These are phyloP conservation scores for Symbiodinium pilosum DNA, from an alignment of 73 alveolate genomes.

Conservation along the genomic window DNA sequence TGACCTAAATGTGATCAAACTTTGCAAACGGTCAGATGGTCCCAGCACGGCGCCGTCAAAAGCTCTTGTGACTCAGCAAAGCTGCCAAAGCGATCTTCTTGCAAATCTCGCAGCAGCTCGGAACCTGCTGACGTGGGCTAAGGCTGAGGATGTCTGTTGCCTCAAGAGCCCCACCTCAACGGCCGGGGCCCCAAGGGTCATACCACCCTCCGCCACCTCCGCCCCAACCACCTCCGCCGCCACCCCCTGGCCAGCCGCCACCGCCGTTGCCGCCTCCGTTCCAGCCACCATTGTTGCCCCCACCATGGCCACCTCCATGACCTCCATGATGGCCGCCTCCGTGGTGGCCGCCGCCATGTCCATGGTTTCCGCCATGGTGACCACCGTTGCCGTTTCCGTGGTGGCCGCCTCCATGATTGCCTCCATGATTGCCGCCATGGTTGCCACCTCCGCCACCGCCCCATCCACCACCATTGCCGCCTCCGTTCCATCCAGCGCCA, in stretches of 20 bases:
- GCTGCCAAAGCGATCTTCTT: conserved; percentile 36
- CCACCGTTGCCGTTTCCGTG: background rate
- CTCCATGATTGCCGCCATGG: background rate
- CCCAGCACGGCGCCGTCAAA: background rate
- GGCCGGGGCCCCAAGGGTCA: too few species aligned
- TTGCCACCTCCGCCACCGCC: background rate
- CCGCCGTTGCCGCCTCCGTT: background rate
- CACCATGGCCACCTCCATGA: background rate
- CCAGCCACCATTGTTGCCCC: background rate
- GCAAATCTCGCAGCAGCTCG: background rate
- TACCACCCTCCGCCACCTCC: too few species aligned
- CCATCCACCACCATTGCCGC: background rate
- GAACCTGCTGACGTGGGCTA: conserved; percentile 46
- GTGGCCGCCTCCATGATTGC: background rate
- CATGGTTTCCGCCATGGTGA: background rate
- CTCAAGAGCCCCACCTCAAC: conserved; percentile 32
- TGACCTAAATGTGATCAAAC: background rate
- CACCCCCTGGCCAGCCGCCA: background rate
- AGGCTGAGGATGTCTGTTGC: background rate
- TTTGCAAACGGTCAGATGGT: background rate
- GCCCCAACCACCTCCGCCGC: conserved; percentile 40
- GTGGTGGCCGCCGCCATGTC: background rate
- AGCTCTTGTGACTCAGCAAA: conserved; percentile 51
- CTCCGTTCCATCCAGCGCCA: background rate
- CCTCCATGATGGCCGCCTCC: background rate